A percentile compares a stretch with the other conserved stretches of the same genome.
phyloP scores from a whole-genome alignment of 345 rosid species.

The Ricinus communis region DNA sequence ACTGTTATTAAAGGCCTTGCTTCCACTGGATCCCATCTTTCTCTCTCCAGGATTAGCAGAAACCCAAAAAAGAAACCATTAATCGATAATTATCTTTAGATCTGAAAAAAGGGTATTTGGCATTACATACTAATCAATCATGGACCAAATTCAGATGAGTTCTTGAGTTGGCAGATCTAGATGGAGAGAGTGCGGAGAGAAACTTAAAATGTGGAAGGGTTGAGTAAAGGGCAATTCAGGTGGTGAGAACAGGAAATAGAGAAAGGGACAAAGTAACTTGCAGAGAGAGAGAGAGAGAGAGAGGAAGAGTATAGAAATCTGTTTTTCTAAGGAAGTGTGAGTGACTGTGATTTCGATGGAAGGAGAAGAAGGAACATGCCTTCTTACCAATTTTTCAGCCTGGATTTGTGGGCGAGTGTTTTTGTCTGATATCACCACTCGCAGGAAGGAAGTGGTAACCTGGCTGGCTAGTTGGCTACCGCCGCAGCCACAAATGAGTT shows the following conservation, averaged over 20 bases:
- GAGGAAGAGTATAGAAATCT: neutral
- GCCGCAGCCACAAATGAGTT: too few species aligned
- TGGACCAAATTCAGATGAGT: neutral
- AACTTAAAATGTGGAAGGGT: neutral
- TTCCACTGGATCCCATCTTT: slow-evolving; percentile 78
- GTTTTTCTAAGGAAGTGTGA: slow-evolving; percentile 11
- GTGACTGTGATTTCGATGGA: neutral
- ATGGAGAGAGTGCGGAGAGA: neutral
- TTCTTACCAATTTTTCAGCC: slow-evolving; percentile 6
- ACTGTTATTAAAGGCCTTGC: slow-evolving; percentile 45
- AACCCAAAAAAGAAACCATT: slow-evolving; percentile 2
- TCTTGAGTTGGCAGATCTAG: slow-evolving; percentile 2
- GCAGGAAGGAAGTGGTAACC: neutral
- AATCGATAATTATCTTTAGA: neutral
- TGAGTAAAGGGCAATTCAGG: slow-evolving; percentile 2
- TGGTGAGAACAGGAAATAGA: neutral
- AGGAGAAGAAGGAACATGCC: neutral
- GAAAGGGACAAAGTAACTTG: slow-evolving; percentile 24
- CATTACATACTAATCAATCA: neutral
- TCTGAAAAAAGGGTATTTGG: neutral
- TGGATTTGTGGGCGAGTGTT: slow-evolving; percentile 1
- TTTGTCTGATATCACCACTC: neutral
- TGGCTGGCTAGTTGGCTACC: too few species aligned
- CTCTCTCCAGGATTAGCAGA: neutral
- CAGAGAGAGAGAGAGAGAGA: slow-evolving; percentile 12